Evolutionary conservation across 2,329 filamentous ascomycete genomes (phyloP), one percentile per base, ranked within the genome.

Genomic region (Ophiostoma tasmaniense): DNA sequence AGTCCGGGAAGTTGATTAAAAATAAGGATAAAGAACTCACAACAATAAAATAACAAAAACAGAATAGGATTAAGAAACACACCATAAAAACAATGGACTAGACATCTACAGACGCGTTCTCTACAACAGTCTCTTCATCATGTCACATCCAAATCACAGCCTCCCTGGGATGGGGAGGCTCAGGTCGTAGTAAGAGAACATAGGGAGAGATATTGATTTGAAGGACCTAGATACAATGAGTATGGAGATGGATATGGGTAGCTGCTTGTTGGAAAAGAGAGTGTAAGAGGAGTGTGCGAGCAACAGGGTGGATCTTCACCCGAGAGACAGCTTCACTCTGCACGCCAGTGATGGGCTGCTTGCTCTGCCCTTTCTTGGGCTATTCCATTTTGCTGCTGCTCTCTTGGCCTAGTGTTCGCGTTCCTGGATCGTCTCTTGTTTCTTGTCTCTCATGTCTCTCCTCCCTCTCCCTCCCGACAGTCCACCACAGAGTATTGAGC

Each of bases 261-360:
- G n/a, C 11, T 45, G 42, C 42, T 39, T 39, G 37, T 39, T 7
- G 20, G 45, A 50, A 2, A 6, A 50, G 17, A 20, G 45, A 22
- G n/a, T 52, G 50, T 10, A 22, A 55, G 50, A 11, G 50, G 50
- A 11, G 50, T 13, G 10, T 55, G 4, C 25, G 22, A 55, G n/a
- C n/a, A 52, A 10, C 3, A 61, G 17, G 55, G 25, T 61, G 55
- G 55, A 55, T 55, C 50, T 11, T 55, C 22, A 55, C 25, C 50
- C 50, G 50, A 55, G 55, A 61, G 55, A 17, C 22, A 61, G 55
- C 22, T 61, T 61, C 55, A 61, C 52, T 61, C 17, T 61, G 25
- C 55, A 61, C 55, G 55, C 55, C 55, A 61, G 55, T 30, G 55
- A 61, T 30, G 55, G 55, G 55, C 55, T 61, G 55, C 55, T 61